Conservation (phyloP, 306 rosid species). For the Lithocarpus polystachyus region DNA sequence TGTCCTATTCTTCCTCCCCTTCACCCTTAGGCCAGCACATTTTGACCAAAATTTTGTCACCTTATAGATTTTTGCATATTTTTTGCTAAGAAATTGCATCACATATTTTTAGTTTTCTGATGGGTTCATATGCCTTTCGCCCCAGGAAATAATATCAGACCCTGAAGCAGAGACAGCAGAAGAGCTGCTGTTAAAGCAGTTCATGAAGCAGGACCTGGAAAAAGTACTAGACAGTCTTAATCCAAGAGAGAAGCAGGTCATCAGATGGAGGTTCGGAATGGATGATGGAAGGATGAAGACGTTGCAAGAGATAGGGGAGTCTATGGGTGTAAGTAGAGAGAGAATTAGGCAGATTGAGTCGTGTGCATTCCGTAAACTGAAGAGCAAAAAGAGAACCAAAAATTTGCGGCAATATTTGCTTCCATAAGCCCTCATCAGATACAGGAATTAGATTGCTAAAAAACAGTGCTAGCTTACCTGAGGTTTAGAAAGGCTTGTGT, state of each 20-base stretch:
- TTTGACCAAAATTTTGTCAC: neutral
- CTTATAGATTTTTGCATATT: neutral
- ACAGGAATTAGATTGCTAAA: conserved; percentile 14
- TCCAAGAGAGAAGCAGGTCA: conserved; percentile 76
- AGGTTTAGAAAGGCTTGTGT: conserved; percentile 13
- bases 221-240: conserved; percentile 73
- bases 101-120: conserved; percentile 27
- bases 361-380: conserved; percentile 82
- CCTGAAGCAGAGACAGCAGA: conserved; percentile 77
- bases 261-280: conserved; percentile 94
- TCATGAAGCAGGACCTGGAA: conserved; percentile 84
- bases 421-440: conserved; percentile 41
- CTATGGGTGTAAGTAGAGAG: conserved; percentile 93
- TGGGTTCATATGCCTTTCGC: neutral
- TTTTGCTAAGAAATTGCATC: neutral
- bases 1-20: conserved; percentile 31
- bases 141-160: conserved; percentile 72
- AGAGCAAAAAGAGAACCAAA: conserved; percentile 82
- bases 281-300: conserved; percentile 96
- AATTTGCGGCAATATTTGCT: conserved; percentile 82
- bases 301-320: conserved; percentile 92
- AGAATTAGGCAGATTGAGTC: conserved; percentile 91
- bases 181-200: conserved; percentile 60
- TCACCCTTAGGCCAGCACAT: neutral
- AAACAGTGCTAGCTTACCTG: conserved; percentile 24